Conservation (phyloP, 2,329 filamentous ascomycete species). For the Boeremia lycopersici region DNA sequence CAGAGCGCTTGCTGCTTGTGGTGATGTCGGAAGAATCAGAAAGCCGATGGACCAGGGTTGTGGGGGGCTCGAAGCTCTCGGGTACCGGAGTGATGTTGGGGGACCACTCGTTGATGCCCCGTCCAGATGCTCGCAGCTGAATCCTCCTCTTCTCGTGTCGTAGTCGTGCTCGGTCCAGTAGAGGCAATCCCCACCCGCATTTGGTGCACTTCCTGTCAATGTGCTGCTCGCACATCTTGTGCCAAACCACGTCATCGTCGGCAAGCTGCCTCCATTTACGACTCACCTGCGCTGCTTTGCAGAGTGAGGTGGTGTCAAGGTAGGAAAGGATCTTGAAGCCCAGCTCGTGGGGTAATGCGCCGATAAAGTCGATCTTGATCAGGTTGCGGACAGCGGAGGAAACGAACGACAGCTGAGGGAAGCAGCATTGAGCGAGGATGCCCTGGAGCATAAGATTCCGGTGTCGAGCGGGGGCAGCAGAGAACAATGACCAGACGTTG, state of each 20-base stretch:
- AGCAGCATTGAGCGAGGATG: constrained; percentile 95
- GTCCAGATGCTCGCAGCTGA: constrained; percentile 69
- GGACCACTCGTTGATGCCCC: constrained; percentile 61
- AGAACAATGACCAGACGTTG: constrained; percentile 97
- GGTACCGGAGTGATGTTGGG: constrained; percentile 57
- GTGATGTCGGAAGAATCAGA: constrained; percentile 24
- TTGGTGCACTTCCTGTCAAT: constrained; percentile 93
- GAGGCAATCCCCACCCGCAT: constrained; percentile 91
- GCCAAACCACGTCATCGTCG: constrained; percentile 98
- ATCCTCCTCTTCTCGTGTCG: constrained; percentile 87
- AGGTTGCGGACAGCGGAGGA: constrained; percentile 90
- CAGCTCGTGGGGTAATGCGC: constrained; percentile 85
- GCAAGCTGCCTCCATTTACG: constrained; percentile 84
- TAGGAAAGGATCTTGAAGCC: constrained; percentile 92
- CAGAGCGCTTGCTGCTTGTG: constrained; percentile 37
- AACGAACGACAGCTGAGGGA: constrained; percentile 92
- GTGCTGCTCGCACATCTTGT: constrained; percentile 97
- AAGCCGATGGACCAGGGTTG: constrained; percentile 17
- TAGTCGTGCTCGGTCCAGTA: constrained; percentile 86
- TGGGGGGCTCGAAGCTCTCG: constrained; percentile 35
- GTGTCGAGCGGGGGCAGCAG: constrained; percentile 90
- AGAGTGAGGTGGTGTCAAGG: constrained; percentile 91
- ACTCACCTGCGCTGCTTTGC: constrained; percentile 94
- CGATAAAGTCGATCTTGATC: constrained; percentile 95
- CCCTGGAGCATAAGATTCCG: constrained; percentile 96